Evolutionary conservation across 176 grass and related monocot species (phyloP).

Genomic region (Triticum urartu): DNA sequence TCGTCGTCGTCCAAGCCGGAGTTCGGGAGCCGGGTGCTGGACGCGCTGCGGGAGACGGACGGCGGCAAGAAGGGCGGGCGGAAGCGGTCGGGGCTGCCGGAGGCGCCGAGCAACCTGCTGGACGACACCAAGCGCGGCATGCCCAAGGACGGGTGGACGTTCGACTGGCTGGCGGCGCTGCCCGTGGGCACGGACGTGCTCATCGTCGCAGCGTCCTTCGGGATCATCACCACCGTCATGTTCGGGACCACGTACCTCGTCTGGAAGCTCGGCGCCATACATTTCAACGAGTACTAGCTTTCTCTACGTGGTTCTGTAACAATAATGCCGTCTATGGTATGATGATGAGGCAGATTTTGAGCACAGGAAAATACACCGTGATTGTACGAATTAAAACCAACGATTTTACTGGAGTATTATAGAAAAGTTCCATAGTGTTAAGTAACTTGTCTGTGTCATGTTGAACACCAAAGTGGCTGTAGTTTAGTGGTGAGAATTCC

Average conservation of each 20-base stretch:
- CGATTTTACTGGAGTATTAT: neutral
- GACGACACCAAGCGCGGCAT: constrained; percentile 90
- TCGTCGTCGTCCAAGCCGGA: constrained; percentile 41
- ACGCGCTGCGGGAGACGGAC: constrained; percentile 70
- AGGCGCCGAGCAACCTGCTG: constrained; percentile 77
- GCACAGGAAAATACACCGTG: neutral
- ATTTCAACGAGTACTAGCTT: constrained; percentile 84
- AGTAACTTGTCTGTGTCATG: rapidly evolving
- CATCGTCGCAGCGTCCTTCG: constrained; percentile 62
- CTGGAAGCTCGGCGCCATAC: constrained; percentile 91
- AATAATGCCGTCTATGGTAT: neutral
- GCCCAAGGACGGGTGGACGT: constrained; percentile 68
- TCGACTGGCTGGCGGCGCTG: constrained; percentile 48
- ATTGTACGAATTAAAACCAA: neutral
- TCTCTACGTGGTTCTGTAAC: constrained; percentile 10
- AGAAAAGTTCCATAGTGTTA: too few species aligned
- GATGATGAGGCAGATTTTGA: constrained; percentile 10
- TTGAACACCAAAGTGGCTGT: constrained; percentile 15
- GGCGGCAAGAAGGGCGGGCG: constrained; percentile 38
- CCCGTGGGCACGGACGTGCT: constrained; percentile 71
- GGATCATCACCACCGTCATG: constrained; percentile 85
- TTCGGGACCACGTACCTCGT: constrained; percentile 80
- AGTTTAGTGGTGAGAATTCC: constrained; percentile 85
- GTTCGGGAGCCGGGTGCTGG: constrained; percentile 76
- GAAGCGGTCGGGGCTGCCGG: constrained; percentile 57